Base-by-base conservation (phyloP, 257 asterid species). In the Phtheirospermum japonicum region DNA sequence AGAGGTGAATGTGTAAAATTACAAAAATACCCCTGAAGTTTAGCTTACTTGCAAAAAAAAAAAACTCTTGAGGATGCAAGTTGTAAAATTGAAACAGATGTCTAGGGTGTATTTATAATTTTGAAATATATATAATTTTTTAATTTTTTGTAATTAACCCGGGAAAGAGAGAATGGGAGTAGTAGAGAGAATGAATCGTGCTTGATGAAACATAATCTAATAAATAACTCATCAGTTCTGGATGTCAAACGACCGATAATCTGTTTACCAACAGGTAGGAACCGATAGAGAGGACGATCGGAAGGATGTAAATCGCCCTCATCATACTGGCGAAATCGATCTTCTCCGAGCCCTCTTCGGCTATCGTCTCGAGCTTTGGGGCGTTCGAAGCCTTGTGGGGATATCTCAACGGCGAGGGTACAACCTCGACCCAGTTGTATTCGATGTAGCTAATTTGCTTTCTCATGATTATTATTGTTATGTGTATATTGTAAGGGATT, bases 291-390 rank as follows among this genome's bases (percentile, higher is more conserved):
- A 80, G 61, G 65, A 72, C 11, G 31, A 77, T 13, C 0, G 82
- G 80, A 43, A 80, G 50, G 65, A 79, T 49, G 55, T 68, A 74
- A 36, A 73, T 16, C 7, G 74, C 59, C 73, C 56, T 70, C 56
- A 70, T 73, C 56, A 70, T 73, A 63, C 65, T n/a, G 46, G 42
- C 61, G 39, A 52, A 50, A 36, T 65, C 64, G 61, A 62, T 55
- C 50, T 26, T 72, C 65, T 72, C 77, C 7, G 70, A 54, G 12
- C 76, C 81, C 76, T 84, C 88, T 68, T 82, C 83, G 30, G 63
- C 59, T 66, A 84, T 84, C 6, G 85, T 84, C 59, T 84, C 85
- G 5, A 79, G 77, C 40, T 61, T 79, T 1, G 88, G 86, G 16
- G 77, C 78, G 18, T 73, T 82, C 0, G 88, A 82, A 33, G 70